Evolutionary conservation across 306 rosid genomes (phyloP).

Genomic region (Spatholobus suberectus): DNA sequence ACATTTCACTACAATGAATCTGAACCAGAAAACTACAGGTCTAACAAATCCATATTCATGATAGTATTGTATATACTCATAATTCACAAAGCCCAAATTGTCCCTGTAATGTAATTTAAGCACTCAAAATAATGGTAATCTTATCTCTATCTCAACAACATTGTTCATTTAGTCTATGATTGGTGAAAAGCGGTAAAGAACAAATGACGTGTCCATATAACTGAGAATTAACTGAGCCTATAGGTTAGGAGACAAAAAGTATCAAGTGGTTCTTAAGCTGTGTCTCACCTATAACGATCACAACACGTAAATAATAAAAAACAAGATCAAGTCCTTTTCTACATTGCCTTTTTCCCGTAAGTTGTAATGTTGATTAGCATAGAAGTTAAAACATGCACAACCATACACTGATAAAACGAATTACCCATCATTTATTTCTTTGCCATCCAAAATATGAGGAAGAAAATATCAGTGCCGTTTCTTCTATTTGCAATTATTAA

Average conservation of each 20-base stretch:
- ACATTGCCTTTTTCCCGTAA: conserved; percentile 8
- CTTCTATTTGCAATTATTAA: not conserved
- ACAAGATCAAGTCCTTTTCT: conserved; percentile 28
- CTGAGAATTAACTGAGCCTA: conserved; percentile 10
- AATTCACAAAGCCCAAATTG: not conserved
- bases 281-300: conserved; percentile 17
- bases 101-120: not conserved
- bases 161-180: conserved; percentile 26
- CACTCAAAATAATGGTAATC: conserved; percentile 11
- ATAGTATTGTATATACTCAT: no score
- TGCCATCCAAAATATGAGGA: not conserved
- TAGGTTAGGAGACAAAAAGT: conserved; percentile 2
- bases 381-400: conserved; percentile 14
- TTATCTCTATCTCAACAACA: conserved; percentile 33
- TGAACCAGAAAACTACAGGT: not conserved
- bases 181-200: not conserved
- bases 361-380: conserved; percentile 11
- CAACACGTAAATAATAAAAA: conserved; percentile 12
- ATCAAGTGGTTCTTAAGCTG: conserved; percentile 25
- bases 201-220: not conserved
- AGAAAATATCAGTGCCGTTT: not conserved
- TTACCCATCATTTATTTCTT: not conserved
- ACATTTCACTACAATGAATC: not conserved
- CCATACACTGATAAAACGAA: not conserved
- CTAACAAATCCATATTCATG: conserved; percentile 1